phyloP scores from a whole-genome alignment of 2,329 filamentous ascomycete species.

The Endothia cerciana region DNA sequence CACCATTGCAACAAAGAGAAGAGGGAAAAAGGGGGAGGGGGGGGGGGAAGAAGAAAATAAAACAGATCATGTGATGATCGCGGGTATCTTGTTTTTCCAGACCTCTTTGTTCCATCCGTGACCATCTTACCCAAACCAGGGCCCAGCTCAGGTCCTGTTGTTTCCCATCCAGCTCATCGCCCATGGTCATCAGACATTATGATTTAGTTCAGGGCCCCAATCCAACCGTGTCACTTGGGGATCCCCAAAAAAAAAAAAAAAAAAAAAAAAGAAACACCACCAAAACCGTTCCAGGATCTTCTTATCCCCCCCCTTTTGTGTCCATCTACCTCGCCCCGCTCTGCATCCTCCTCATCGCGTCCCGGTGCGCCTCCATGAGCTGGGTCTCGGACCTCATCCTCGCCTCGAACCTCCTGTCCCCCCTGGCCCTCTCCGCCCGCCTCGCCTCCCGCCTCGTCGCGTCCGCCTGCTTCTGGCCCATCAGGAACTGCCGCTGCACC shows the following conservation, averaged over 20 bases:
- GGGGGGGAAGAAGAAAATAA: not conserved
- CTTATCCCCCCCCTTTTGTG: not conserved
- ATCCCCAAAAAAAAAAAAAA: too few relatives aligned
- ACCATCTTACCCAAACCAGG: not conserved
- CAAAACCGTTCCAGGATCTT: too few relatives aligned
- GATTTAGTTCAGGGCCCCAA: not conserved
- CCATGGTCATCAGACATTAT: conserved; percentile 24
- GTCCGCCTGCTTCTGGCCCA: conserved; percentile 66
- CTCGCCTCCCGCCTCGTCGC: conserved; percentile 63
- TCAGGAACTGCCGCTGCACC: conserved; percentile 57
- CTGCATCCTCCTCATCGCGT: conserved; percentile 82
- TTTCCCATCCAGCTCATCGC: not conserved
- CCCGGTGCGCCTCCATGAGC: conserved; percentile 75
- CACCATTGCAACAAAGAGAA: not conserved
- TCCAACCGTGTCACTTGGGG: not conserved
- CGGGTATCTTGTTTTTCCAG: conserved; percentile 24
- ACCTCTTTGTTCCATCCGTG: not conserved
- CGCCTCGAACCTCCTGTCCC: conserved; percentile 69
- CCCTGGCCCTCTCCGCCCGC: conserved; percentile 58
- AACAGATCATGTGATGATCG: conserved; percentile 2
- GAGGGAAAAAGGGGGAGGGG: too few relatives aligned
- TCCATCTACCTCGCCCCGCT: conserved; percentile 38
- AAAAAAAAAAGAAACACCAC: too few relatives aligned
- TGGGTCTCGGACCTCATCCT: conserved; percentile 72
- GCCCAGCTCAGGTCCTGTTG: not conserved